Percentiles rank a stretch among this genome's conserved stretches.
These are phyloP conservation scores for Fusarium sp. DNA, from an alignment of 2,329 filamentous ascomycete genomes.

Conservation along the genomic window DNA sequence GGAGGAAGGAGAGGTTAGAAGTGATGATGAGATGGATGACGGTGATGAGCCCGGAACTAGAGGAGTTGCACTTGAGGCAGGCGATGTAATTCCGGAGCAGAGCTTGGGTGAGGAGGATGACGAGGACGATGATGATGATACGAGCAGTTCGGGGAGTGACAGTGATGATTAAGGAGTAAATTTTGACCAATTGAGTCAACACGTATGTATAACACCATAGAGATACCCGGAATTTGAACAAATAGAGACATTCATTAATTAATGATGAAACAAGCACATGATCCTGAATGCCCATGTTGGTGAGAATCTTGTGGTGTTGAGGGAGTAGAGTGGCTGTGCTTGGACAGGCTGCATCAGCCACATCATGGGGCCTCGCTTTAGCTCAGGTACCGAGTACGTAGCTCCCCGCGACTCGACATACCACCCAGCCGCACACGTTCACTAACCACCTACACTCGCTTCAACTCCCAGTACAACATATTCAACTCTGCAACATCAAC, in stretches of 20 bases:
- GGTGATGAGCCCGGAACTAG: conserved; percentile 28
- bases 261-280: background rate
- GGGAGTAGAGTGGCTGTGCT: conserved; percentile 38
- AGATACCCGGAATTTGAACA: conserved; percentile 1
- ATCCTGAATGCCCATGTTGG: background rate
- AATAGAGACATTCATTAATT: background rate
- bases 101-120: conserved; percentile 50
- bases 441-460: conserved; percentile 12
- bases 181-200: background rate
- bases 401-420: conserved; percentile 31
- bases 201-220: background rate
- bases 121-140: conserved; percentile 48
- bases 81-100: conserved; percentile 52
- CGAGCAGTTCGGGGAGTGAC: conserved; percentile 56
- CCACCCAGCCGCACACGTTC: conserved; percentile 16
- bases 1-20: conserved; percentile 50
- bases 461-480: background rate
- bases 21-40: conserved; percentile 42
- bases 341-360: conserved; percentile 29
- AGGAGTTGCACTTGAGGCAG: conserved; percentile 39
- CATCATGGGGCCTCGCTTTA: conserved; percentile 13
- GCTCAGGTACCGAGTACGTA: conserved; percentile 16
- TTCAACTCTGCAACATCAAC: background rate
- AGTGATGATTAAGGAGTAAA: conserved; percentile 33
- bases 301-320: conserved; percentile 3